Base-by-base conservation (phyloP, 345 rosid species). In the Barbarea vulgaris region DNA sequence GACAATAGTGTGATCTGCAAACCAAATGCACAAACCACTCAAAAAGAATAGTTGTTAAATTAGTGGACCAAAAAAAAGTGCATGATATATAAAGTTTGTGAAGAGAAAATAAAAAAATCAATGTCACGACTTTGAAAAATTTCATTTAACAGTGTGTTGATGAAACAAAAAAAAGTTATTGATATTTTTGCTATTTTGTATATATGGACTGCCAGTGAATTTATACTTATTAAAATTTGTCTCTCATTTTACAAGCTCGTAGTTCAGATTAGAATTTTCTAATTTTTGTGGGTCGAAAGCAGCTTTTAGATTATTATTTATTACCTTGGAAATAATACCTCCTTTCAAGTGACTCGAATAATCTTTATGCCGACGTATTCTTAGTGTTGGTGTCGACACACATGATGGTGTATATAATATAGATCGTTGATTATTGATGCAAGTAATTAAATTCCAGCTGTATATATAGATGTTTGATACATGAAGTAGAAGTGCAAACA, bases 381-480 rank as follows among this genome's bases (percentile, higher is more conserved):
- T 24, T 33, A 46, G 17, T 22, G 24, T 48, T 50, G 61, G 68
- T 60, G 75, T 48, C 41, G 76, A 72, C 69, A 51, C 39, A 30
- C 17, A 28, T 64, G 34, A 56, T 58, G 58, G 18, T 48, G 13
- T n/a, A 22, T 24, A 30, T 9, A 50, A n/a, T 25, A 46, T n/a
- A n/a, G 54, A 47, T 64, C 4, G 55, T 10, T 64, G 33, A 41
- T 55, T 69, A 28, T 69, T 6, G 15, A 37, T 67, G 61, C 30
- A 27, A 27, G 66, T 25, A 44, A 60, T 71, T 34, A 48, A 22
- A 69, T 24, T n/a, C 50, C 67, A 71, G 48, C 67, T 47, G 60
- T 25, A 71, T 71, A 48, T 12, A 34, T n/a, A 41, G 53, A 55
- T 53, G 42, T 10, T 22, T 59, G 21, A 61, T 72, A 62, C 53